Conservation (phyloP, 2,329 filamentous ascomycete genomes). For the Pseudogymnoascus sp. region DNA sequence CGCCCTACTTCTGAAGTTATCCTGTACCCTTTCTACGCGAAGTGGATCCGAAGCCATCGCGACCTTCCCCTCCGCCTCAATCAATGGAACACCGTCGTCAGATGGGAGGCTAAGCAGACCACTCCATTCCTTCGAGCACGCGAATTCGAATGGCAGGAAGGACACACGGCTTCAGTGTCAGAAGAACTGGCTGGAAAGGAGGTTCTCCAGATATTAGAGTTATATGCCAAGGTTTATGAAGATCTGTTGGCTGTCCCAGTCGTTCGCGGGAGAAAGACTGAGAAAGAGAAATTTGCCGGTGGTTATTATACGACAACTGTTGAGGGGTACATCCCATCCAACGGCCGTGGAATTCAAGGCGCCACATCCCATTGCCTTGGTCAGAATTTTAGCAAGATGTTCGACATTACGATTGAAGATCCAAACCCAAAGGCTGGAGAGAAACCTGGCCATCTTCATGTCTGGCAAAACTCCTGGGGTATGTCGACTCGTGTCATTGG, state of each 20-base stretch:
- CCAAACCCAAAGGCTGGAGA: constrained; percentile 63
- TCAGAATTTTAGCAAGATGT: constrained; percentile 99
- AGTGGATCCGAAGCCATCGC: constrained; percentile 94
- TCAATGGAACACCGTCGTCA: constrained; percentile 91
- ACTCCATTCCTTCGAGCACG: constrained; percentile 82
- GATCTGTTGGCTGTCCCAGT: constrained; percentile 91
- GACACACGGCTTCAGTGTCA: constrained; percentile 70
- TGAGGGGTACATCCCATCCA: constrained; percentile 93
- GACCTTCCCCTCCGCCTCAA: constrained; percentile 91
- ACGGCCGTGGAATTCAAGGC: constrained; percentile 92
- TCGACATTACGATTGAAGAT: constrained; percentile 94
- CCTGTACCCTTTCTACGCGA: constrained; percentile 93
- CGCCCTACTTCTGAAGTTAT: constrained; percentile 66
- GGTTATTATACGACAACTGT: constrained; percentile 95
- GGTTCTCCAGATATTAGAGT: constrained; percentile 85
- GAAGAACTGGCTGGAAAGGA: constrained; percentile 75
- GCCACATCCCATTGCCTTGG: constrained; percentile 85
- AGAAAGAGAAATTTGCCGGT: constrained; percentile 96
- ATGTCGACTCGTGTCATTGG: constrained; percentile 94
- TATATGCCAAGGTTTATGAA: constrained; percentile 88
- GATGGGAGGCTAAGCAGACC: constrained; percentile 95
- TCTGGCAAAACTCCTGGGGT: constrained; percentile 99
- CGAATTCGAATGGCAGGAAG: constrained; percentile 98
- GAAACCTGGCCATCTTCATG: constrained; percentile 71
- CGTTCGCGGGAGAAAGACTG: constrained; percentile 86